A percentile compares a stretch with the other conserved stretches of the same genome.
Evolutionary conservation across 2,329 filamentous ascomycete species (phyloP).

Genomic region (Fusarium sp.): DNA sequence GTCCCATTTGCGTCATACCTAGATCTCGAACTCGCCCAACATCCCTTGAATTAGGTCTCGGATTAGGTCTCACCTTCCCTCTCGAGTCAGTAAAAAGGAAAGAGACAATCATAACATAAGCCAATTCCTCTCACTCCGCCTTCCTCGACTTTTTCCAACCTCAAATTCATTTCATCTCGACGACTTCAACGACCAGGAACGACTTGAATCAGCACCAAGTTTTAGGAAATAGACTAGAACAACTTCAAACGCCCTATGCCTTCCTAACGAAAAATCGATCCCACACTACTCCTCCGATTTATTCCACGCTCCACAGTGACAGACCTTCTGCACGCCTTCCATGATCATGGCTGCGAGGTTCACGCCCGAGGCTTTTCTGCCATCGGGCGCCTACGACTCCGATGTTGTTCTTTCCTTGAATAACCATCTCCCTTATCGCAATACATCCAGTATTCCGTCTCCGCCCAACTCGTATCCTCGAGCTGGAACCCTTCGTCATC

Average conservation of each 20-base stretch:
- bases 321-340: conserved; percentile 20
- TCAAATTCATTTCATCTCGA: not conserved
- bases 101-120: not conserved
- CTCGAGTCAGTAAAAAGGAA: conserved; percentile 2
- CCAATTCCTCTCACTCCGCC: not conserved
- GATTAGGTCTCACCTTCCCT: conserved; percentile 17
- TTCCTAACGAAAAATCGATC: conserved; percentile 32
- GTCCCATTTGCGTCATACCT: conserved; percentile 42
- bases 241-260: conserved; percentile 26
- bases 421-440: conserved; percentile 24
- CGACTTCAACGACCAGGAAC: conserved; percentile 7
- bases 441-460: conserved; percentile 24
- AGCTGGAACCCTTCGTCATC: conserved; percentile 34
- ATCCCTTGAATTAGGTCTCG: conserved; percentile 26
- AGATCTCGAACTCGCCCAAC: conserved; percentile 23
- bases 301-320: conserved; percentile 24
- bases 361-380: conserved; percentile 43
- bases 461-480: conserved; percentile 35
- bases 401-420: conserved; percentile 33
- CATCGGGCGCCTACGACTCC: conserved; percentile 41
- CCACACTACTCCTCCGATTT: conserved; percentile 24
- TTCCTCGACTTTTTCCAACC: not conserved
- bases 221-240: conserved; percentile 21
- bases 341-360: conserved; percentile 41
- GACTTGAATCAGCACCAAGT: not conserved